phyloP scores from a whole-genome alignment of 2,329 filamentous ascomycete genomes.

The Ophiostoma sp. region DNA sequence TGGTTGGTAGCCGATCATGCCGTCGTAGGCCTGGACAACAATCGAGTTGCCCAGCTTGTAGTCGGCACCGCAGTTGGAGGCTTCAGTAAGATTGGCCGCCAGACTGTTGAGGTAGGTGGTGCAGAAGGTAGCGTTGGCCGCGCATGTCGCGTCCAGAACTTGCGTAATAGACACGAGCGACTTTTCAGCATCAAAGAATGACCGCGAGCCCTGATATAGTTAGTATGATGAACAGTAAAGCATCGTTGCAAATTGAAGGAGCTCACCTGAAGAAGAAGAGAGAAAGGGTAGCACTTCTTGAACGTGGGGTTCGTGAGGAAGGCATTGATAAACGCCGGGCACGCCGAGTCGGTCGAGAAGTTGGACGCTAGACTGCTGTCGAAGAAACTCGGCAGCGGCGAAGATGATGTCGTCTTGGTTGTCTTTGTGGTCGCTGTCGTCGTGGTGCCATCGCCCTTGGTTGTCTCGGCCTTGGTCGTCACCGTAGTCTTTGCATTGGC shows the following conservation, averaged over 20 bases:
- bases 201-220: slow-evolving; percentile 66
- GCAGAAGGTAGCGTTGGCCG: slow-evolving; percentile 66
- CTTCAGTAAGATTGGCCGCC: slow-evolving; percentile 62
- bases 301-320: slow-evolving; percentile 69
- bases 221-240: slow-evolving; percentile 28
- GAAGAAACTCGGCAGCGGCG: slow-evolving; percentile 63
- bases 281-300: slow-evolving; percentile 76
- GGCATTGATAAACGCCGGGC: slow-evolving; percentile 65
- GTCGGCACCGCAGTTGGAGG: slow-evolving; percentile 70
- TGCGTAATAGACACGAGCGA: slow-evolving; percentile 71
- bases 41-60: slow-evolving; percentile 65
- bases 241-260: not conserved
- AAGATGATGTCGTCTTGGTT: slow-evolving; percentile 36
- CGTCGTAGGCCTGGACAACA: slow-evolving; percentile 72
- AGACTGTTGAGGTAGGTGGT: slow-evolving; percentile 62
- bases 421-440: slow-evolving; percentile 32
- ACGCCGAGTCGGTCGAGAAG: slow-evolving; percentile 57
- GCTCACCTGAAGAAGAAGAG: slow-evolving; percentile 74
- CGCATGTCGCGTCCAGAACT: slow-evolving; percentile 77
- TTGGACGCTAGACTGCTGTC: slow-evolving; percentile 65
- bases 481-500: slow-evolving; percentile 25
- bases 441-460: slow-evolving; percentile 24
- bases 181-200: slow-evolving; percentile 78
- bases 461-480: slow-evolving; percentile 18
- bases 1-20: slow-evolving; percentile 73